Evolutionary conservation across 2,329 filamentous ascomycete species (phyloP), one percentile per base, ranked within the genome.

Genomic region (Colletotrichum echinochloae): DNA sequence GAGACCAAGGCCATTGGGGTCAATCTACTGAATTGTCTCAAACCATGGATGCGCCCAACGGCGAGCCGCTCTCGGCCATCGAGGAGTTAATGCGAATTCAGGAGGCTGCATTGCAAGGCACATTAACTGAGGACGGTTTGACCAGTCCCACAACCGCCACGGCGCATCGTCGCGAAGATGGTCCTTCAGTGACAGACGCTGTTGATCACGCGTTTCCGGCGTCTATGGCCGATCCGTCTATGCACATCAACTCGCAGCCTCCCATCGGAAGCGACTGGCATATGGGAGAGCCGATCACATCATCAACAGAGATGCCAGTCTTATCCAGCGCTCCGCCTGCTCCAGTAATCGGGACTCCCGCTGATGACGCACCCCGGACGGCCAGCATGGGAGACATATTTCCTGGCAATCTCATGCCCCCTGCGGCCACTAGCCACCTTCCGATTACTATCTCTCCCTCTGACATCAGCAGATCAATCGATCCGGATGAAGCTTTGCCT

Each of bases 371-470:
- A 20, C 68, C 46, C 3, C 64, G 44, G 26, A 71, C 68, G n/a
- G 68, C 68, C n/a, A 71, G 30, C 52, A 67, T 67, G 64, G 68
- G 68, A 14, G 65, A 71, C 44, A 71, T 71, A 20, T 71, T 71
- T 23, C 51, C 75, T 12, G 60, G 44, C 30, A 72, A 74, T 14
- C 62, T 77, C 20, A 65, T 78, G 60, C 66, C 73, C 1, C 72
- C 73, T 23, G 74, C 68, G 14, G n/a, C 61, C 14, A 73, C 72
- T 11, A 70, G 77, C 23, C 35, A 75, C 2, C 74, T 77, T 3
- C 76, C 75, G n/a, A 72, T 74, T 14, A 82, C 81, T 1, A 74
- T 83, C 30, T 81, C 81, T n/a, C 78, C 81, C 6, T 80, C 81
- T 23, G 81, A 80, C 46, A 80, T 83, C 18, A 80, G 76, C 49